Evolutionary conservation across 2,329 filamentous ascomycete species (phyloP).

Genomic region (Bipolaris bicolor): DNA sequence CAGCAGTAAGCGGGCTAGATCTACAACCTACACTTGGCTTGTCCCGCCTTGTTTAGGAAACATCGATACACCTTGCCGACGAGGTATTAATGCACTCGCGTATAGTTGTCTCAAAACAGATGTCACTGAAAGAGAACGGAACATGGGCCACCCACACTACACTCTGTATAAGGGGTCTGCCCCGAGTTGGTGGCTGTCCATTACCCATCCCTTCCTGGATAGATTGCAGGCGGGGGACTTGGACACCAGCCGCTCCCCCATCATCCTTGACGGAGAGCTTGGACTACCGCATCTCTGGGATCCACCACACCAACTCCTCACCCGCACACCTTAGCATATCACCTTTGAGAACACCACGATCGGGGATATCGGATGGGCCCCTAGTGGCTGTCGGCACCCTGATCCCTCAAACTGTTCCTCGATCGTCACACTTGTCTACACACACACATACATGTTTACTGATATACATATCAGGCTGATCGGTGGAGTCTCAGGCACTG

Average conservation of each 20-base stretch:
- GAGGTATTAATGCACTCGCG: constrained; percentile 11
- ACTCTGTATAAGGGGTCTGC: constrained; percentile 12
- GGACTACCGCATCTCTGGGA: constrained; percentile 23
- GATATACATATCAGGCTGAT: constrained; percentile 6
- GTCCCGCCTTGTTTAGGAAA: not conserved
- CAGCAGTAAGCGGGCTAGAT: constrained; percentile 3
- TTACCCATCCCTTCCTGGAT: constrained; percentile 20
- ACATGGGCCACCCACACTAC: constrained; percentile 12
- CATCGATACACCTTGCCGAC: not conserved
- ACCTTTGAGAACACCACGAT: constrained; percentile 16
- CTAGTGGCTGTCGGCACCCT: constrained; percentile 7
- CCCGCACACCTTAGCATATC: constrained; percentile 18
- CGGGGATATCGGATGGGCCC: constrained; percentile 22
- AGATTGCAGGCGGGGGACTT: constrained; percentile 18
- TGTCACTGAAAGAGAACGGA: constrained; percentile 22
- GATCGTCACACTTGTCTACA: not conserved
- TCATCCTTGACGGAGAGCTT: constrained; percentile 30
- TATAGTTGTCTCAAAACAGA: constrained; percentile 24
- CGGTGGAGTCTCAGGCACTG: not conserved
- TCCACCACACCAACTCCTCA: constrained; percentile 20
- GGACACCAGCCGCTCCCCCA: constrained; percentile 24
- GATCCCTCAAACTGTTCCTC: constrained; percentile 1
- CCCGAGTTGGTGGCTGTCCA: constrained; percentile 15
- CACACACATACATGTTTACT: no score
- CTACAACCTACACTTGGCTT: constrained; percentile 10